Evolutionary conservation across 164 flowering plant genomes (phyloP), one percentile per base, ranked within the genome.

Genomic region (Macadamia tetraphylla): DNA sequence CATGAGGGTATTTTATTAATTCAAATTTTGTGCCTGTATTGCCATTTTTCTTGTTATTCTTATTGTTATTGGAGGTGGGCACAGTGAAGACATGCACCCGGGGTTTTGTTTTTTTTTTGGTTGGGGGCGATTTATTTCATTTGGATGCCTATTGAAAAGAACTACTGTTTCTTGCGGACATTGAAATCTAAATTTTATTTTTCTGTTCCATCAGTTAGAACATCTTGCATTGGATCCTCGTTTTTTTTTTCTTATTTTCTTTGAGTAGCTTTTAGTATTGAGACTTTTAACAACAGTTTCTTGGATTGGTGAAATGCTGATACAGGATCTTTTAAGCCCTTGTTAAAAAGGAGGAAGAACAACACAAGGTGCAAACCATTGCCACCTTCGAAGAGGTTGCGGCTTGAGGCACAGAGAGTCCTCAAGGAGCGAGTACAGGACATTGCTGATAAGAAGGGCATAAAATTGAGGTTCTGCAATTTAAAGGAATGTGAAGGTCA

Each of bases 361-460:
- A 83, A 73, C 73, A 70, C 90, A 44, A 87, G 85, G 73, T 84
- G 87, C 80, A 91, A 87, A 77, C 95, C 97, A 52, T 80, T 94
- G 74, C 97, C 98, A 15, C 98, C 98, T 65, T 94, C 98, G 40
- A 94, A 94, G 86, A 88, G 95, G 80, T 79, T 91, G 67, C 79
- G 98, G 67, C 92, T 88, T 35, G 97, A 91, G 75, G 98, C 98
- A 32, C 97, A 94, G 68, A 83, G 97, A 70, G 97, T 94, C 71
- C 86, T 94, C 63, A 94, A 94, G 79, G 97, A 94, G 67, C 83
- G 92, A 71, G 97, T 94, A 69, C 98, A 94, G 82, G 97, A 94
- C 59, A 94, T 94, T 80, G 98, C 98, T 35, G 98, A 94, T 77
- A 91, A 88, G 80, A 91, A 91, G 82, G 96, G 97, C 56, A 85